phyloP scores from a whole-genome alignment of 2,329 filamentous ascomycete species.

The Aspergillus glaucus region DNA sequence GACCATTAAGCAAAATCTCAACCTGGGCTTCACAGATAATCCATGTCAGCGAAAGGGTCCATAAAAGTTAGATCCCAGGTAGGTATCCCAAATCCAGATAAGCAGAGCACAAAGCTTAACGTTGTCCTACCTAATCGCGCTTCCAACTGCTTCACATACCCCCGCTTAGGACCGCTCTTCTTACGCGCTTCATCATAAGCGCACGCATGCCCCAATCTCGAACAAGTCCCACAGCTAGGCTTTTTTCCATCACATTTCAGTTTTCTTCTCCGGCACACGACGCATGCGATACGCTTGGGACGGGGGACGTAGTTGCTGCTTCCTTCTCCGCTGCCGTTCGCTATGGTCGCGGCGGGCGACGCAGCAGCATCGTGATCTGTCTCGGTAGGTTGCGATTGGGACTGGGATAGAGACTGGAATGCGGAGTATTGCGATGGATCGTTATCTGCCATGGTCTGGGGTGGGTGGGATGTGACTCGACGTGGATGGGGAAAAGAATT shows the following conservation, averaged over 20 bases:
- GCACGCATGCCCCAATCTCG: constrained; percentile 77
- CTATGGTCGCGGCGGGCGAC: constrained; percentile 26
- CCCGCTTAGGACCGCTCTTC: constrained; percentile 90
- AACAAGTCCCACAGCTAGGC: constrained; percentile 83
- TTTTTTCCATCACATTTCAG: constrained; percentile 79
- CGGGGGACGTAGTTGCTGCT: constrained; percentile 59
- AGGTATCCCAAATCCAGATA: background rate
- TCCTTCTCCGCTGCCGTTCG: constrained; percentile 28
- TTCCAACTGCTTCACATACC: constrained; percentile 90
- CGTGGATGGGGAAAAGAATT: background rate
- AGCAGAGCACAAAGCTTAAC: background rate
- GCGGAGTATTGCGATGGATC: constrained; percentile 44
- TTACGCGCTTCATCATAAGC: constrained; percentile 87
- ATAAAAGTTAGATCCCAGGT: too few species aligned
- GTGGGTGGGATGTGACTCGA: constrained; percentile 1
- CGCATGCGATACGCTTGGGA: constrained; percentile 90
- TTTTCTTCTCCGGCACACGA: constrained; percentile 89
- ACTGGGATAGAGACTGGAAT: constrained; percentile 23
- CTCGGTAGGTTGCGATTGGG: constrained; percentile 4
- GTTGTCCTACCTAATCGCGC: constrained; percentile 73
- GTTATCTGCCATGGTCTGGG: constrained; percentile 41
- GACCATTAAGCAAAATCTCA: constrained; percentile 79
- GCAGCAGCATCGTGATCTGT: constrained; percentile 11
- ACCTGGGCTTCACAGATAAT: constrained; percentile 65
- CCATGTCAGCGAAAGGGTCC: constrained; percentile 6